phyloP scores from a whole-genome alignment of 495 filamentous ascomycete species.

The Recurvomyces mirabilis region DNA sequence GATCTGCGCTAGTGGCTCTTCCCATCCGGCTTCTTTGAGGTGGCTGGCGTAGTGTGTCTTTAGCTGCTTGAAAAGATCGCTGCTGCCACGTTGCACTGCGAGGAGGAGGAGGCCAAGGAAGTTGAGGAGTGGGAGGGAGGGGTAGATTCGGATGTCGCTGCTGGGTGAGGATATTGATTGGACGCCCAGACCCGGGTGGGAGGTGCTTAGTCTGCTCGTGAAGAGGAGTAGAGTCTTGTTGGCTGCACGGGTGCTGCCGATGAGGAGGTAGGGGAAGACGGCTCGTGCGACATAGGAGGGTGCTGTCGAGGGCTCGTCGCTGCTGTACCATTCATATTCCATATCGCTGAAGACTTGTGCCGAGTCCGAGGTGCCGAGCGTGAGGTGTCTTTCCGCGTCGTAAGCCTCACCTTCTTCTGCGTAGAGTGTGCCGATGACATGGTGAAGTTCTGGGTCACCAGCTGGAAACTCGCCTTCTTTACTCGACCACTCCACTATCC shows the following conservation, averaged over 20 bases:
- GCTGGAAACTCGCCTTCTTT: slow-evolving; percentile 77
- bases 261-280: slow-evolving; percentile 82
- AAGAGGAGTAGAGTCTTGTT: slow-evolving; percentile 73
- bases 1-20: slow-evolving; percentile 72
- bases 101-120: slow-evolving; percentile 77
- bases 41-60: slow-evolving; percentile 68
- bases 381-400: slow-evolving; percentile 82
- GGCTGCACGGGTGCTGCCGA: slow-evolving; percentile 81
- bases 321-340: slow-evolving; percentile 87
- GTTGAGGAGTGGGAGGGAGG: slow-evolving; percentile 80
- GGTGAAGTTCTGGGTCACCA: slow-evolving; percentile 90
- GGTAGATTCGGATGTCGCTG: slow-evolving; percentile 71
- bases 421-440: slow-evolving; percentile 78
- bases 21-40: slow-evolving; percentile 67
- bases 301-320: slow-evolving; percentile 79
- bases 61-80: slow-evolving; percentile 73
- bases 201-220: slow-evolving; percentile 54
- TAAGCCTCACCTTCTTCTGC: slow-evolving; percentile 82
- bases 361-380: slow-evolving; percentile 82
- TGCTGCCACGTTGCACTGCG: slow-evolving; percentile 65
- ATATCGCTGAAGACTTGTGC: slow-evolving; percentile 65
- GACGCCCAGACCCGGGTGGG: slow-evolving; percentile 56
- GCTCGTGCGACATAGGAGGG: slow-evolving; percentile 81
- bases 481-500: slow-evolving; percentile 82
- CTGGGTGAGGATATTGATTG: slow-evolving; percentile 71